Evolutionary conservation across 1,284 basidiomycete species (phyloP), one percentile per base, ranked within the genome.

Genomic region (Takashimella koratensis): DNA sequence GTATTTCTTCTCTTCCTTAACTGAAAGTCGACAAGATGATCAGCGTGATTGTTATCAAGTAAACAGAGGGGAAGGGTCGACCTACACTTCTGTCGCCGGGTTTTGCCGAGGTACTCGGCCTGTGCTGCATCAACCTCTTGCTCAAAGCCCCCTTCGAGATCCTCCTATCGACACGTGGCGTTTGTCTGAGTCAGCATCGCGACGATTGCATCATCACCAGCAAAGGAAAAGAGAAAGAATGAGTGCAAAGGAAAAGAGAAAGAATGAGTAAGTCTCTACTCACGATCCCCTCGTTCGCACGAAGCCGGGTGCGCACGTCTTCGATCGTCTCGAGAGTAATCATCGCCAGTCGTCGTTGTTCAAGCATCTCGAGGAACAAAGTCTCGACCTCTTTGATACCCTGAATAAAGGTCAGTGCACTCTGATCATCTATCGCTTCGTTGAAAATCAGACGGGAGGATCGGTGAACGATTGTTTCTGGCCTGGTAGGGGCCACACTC

Each of bases 1-100:
- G 64, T 90, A 93, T 6, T 78, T 74, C 0, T 84, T 78, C 50
- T 79, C 76, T 52, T 85, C 84, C 44, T 62, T 66, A 60, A 66
- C 74, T 76, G 58, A 6, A 16, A 36, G 20, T n/a, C 10, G 10
- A 19, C 20, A 8, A 43, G n/a, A 43, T 43, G 21, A 6, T 19
- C 6, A 36, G 30, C 30, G 30, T 36, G 16, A n/a, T n/a, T n/a
- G n/a, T n/a, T n/a, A n/a, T n/a, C n/a, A n/a, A n/a, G n/a, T n/a
- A n/a, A n/a, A n/a, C n/a, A n/a, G n/a, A n/a, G n/a, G n/a, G n/a
- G n/a, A n/a, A n/a, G n/a, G n/a, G n/a, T n/a, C n/a, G n/a, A n/a
- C n/a, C n/a, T 43, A 68, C 59, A 65, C 52, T 62, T 62, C 4
- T 53, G 53, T 13, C 57, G 50, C 5, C 59, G 25, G 0, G 73